Evolutionary conservation across 805 yeast genomes (phyloP).

Genomic region (Isabelozyma heimii): DNA sequence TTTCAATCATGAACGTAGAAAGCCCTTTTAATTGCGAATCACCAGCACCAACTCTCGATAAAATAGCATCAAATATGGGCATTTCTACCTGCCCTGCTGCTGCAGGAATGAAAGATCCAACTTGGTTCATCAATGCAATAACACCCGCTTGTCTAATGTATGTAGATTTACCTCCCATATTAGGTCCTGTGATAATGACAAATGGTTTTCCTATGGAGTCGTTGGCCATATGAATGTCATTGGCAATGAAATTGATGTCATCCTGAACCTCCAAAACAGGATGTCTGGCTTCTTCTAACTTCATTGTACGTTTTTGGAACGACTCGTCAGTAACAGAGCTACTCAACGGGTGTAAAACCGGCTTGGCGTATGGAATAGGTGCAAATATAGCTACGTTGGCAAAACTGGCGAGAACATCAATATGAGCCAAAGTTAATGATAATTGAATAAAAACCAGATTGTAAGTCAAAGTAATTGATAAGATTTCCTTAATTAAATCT

Average conservation of each 20-base stretch:
- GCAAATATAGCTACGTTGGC: conserved; percentile 80
- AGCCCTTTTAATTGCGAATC: conserved; percentile 97
- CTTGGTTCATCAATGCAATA: conserved; percentile 80
- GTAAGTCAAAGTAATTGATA: conserved; percentile 77
- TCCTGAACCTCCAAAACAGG: conserved; percentile 94
- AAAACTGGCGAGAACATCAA: conserved; percentile 83
- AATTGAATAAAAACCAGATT: conserved; percentile 72
- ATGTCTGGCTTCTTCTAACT: conserved; percentile 78
- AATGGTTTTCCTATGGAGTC: conserved; percentile 52
- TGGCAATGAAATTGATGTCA: conserved; percentile 84
- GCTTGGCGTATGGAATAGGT: conserved; percentile 76
- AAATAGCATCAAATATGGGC: conserved; percentile 82
- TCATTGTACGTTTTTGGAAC: conserved; percentile 43
- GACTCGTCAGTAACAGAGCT: conserved; percentile 16
- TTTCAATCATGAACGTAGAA: conserved; percentile 88
- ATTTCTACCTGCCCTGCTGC: conserved; percentile 54
- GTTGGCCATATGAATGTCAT: conserved; percentile 71
- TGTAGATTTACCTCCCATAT: conserved; percentile 97
- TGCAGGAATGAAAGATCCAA: conserved; percentile 87
- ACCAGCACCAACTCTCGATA: conserved; percentile 98
- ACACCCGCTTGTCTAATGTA: conserved; percentile 89
- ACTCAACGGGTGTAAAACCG: conserved; percentile 60
- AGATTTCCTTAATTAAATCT: conserved; percentile 77
- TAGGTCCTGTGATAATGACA: conserved; percentile 89
- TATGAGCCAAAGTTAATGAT: conserved; percentile 59